phyloP scores from a whole-genome alignment of 2,329 filamentous ascomycete genomes.

The Cladophialophora bantiana region DNA sequence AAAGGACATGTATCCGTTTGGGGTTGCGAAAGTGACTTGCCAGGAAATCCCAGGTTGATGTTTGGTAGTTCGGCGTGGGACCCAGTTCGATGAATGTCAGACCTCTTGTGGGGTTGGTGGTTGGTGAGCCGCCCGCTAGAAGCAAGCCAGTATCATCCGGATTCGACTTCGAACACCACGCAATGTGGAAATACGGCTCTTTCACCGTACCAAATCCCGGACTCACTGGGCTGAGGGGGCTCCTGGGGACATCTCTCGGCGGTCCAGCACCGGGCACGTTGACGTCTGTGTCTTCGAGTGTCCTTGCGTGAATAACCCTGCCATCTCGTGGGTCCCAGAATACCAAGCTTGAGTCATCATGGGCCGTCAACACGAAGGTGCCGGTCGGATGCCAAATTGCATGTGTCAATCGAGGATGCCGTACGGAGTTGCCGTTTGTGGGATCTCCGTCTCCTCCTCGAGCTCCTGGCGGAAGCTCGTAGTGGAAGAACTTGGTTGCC shows the following conservation, averaged over 20 bases:
- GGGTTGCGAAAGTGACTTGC: constrained; percentile 78
- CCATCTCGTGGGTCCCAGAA: constrained; percentile 95
- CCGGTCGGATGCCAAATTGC: constrained; percentile 95
- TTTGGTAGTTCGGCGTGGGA: constrained; percentile 85
- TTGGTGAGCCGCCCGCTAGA: constrained; percentile 78
- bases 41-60: constrained; percentile 86
- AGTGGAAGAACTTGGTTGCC: constrained; percentile 79
- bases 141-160: constrained; percentile 91
- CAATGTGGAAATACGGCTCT: constrained; percentile 77
- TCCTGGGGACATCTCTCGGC: constrained; percentile 44
- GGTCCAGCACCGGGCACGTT: constrained; percentile 67
- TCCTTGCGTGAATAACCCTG: constrained; percentile 81
- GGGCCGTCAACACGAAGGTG: constrained; percentile 83
- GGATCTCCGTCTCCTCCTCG: constrained; percentile 78
- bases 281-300: constrained; percentile 74
- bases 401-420: constrained; percentile 78
- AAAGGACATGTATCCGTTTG: constrained; percentile 73
- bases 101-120: constrained; percentile 72
- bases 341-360: constrained; percentile 90
- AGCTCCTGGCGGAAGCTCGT: constrained; percentile 79
- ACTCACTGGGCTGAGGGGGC: constrained; percentile 12
- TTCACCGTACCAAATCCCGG: constrained; percentile 60
- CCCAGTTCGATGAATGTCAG: constrained; percentile 91
- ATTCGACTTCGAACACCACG: constrained; percentile 94
- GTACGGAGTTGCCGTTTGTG: constrained; percentile 59